phyloP scores from a whole-genome alignment of 2,329 filamentous ascomycete species.

The Fusarium sp. region DNA sequence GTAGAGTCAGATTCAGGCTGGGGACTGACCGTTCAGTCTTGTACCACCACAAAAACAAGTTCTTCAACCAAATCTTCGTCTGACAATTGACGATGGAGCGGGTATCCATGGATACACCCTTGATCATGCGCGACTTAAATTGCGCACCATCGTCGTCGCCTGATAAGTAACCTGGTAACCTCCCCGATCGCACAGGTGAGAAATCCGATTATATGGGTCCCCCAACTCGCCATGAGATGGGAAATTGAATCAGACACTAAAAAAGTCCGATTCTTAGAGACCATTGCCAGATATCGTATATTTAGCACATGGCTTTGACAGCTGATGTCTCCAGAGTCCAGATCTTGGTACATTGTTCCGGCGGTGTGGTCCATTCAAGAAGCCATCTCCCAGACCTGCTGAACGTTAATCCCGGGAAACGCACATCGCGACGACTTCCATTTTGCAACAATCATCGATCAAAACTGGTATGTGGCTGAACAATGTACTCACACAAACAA shows the following conservation, averaged over 20 bases:
- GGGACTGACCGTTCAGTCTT: constrained; percentile 5
- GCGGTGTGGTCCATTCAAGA: neutral
- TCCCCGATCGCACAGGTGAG: neutral
- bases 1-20: neutral
- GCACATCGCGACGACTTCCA: neutral
- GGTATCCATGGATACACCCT: neutral
- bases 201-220: neutral
- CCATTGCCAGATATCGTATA: neutral
- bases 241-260: neutral
- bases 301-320: neutral
- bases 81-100: constrained; percentile 1
- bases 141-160: neutral
- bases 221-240: neutral
- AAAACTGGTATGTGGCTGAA: constrained; percentile 11
- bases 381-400: neutral
- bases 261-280: neutral
- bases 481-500: neutral
- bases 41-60: constrained; percentile 5
- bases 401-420: neutral
- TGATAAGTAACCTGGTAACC: neutral
- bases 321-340: neutral
- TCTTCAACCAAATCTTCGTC: neutral
- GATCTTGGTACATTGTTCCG: neutral
- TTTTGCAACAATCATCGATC: neutral
- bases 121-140: constrained; percentile 10